These are phyloP conservation scores for Epichloe festucae DNA, from an alignment of 2,329 filamentous ascomycete genomes.

Conservation along the genomic window DNA sequence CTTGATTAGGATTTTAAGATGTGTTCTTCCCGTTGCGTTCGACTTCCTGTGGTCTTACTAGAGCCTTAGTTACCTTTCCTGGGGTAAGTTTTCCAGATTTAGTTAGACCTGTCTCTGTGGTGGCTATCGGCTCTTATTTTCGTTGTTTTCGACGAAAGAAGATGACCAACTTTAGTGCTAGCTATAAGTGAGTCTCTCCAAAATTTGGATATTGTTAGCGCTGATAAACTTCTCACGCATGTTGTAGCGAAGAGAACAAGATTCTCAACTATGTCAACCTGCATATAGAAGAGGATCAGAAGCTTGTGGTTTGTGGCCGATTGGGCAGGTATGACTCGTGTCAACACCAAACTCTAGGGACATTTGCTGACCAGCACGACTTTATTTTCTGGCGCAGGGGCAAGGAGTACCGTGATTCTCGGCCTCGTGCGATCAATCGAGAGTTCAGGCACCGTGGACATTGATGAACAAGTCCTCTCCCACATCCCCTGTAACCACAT, in stretches of 20 bases:
- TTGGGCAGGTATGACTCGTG: neutral
- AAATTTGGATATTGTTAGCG: neutral
- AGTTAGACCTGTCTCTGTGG: no score
- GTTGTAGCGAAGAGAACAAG: constrained; percentile 2
- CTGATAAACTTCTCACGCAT: neutral
- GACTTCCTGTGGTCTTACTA: no score
- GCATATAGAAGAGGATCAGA: constrained; percentile 8
- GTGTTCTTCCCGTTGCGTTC: no score
- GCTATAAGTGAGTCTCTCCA: constrained; percentile 8
- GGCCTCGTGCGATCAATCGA: constrained; percentile 9
- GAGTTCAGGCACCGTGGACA: constrained; percentile 12
- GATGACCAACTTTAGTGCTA: constrained; percentile 7
- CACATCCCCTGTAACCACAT: constrained; percentile 11
- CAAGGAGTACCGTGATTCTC: constrained; percentile 13
- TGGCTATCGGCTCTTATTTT: no score
- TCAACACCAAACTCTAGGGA: no score
- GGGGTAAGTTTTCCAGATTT: no score
- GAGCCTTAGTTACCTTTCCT: no score
- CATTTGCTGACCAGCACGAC: no score
- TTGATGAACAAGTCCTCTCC: constrained; percentile 18
- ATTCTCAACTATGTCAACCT: constrained; percentile 10
- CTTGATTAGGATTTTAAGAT: no score
- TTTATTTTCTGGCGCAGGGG: constrained; percentile 7
- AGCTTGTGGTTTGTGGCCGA: constrained; percentile 12
- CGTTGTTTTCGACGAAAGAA: neutral